Percentiles rank a stretch among this genome's conserved stretches.
Conservation (phyloP, 208 protist species). For the Trypanosoma scelopori region DNA sequence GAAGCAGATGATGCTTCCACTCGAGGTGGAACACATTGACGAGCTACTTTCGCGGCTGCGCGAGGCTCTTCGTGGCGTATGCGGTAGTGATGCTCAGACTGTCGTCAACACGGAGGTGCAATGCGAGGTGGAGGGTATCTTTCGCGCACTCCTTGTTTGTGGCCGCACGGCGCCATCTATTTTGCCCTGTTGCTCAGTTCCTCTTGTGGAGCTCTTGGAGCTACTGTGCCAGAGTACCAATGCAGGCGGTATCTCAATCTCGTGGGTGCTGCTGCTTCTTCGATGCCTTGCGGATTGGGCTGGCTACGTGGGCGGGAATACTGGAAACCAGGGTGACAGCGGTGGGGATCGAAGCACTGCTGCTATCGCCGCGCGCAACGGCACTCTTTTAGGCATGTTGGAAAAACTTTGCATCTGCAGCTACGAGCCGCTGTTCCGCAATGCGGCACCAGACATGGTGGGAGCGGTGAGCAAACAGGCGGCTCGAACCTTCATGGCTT, state of each 20-base stretch:
- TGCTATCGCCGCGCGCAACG: conserved; percentile 5
- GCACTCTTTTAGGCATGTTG: conserved; percentile 16
- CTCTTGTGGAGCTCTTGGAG: conserved; percentile 34
- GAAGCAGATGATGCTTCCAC: conserved; percentile 44
- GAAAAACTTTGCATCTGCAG: conserved; percentile 20
- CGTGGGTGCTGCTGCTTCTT: conserved; percentile 40
- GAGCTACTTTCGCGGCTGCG: conserved; percentile 40
- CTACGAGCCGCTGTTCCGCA: conserved; percentile 6
- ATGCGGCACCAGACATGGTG: conserved; percentile 10
- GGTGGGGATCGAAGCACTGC: not conserved
- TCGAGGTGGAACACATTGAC: conserved; percentile 38
- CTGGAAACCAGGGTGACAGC: not conserved
- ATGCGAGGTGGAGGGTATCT: conserved; percentile 30
- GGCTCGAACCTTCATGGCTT: conserved; percentile 29
- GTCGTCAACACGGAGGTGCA: not conserved
- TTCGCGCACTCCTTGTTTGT: conserved; percentile 53
- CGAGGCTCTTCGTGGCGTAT: conserved; percentile 9
- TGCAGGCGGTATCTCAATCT: conserved; percentile 3
- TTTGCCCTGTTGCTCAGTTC: conserved; percentile 5
- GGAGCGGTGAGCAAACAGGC: conserved; percentile 36
- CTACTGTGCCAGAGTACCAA: conserved; percentile 17
- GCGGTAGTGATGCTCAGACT: not conserved
- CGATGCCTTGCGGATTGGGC: conserved; percentile 32
- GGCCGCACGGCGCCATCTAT: conserved; percentile 37
- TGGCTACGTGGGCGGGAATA: conserved; percentile 8